Evolutionary conservation across 352 stramenopile genomes (phyloP).

Genomic region (Phytophthora podocarpi): DNA sequence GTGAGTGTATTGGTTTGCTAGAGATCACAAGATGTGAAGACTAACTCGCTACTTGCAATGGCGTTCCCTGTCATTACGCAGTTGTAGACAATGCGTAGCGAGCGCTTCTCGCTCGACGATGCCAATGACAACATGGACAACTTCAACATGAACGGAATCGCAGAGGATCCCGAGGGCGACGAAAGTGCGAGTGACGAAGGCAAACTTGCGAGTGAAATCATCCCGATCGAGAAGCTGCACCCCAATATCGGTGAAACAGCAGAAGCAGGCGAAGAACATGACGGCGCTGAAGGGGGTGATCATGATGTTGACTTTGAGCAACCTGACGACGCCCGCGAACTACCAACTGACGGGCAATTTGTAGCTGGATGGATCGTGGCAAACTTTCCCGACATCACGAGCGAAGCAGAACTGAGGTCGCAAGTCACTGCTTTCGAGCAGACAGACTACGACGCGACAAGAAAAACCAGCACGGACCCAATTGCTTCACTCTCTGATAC

Average conservation of each 20-base stretch:
- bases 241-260: not conserved
- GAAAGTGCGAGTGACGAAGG: not conserved
- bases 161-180: not conserved
- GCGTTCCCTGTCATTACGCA: not conserved
- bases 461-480: not conserved
- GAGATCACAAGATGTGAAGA: not conserved
- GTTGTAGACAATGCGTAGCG: slow-evolving; percentile 7
- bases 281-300: not conserved
- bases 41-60: not conserved
- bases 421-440: not conserved
- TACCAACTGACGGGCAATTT: not conserved
- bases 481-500: not conserved
- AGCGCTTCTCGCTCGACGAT: not conserved
- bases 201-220: not conserved
- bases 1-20: not conserved
- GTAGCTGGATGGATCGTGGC: slow-evolving; percentile 41
- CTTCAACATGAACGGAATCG: not conserved
- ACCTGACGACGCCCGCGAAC: not conserved
- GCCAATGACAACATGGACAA: not conserved
- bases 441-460: not conserved
- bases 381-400: slow-evolving; percentile 39
- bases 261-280: not conserved
- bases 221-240: not conserved
- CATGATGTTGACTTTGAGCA: not conserved
- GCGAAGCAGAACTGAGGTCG: slow-evolving; percentile 28